Evolutionary conservation across 2,329 filamentous ascomycete species (phyloP), one percentile per base, ranked within the genome.

Genomic region (Apiospora marii): DNA sequence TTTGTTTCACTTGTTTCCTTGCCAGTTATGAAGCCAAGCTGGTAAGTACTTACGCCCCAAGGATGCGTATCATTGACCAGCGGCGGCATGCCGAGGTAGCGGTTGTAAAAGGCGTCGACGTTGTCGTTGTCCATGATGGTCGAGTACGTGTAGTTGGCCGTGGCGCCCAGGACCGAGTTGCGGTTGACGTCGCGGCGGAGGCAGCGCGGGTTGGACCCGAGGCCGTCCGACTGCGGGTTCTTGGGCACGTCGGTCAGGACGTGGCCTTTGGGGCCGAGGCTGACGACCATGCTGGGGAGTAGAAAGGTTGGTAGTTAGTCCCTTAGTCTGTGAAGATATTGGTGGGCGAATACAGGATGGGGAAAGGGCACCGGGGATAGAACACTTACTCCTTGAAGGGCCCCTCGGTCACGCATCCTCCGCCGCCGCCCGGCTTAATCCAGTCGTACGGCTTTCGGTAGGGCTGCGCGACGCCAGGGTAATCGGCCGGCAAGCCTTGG

Each of bases 381-480:
- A 13, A 4, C 5, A 79, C 79, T 12, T 74, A 83, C 79, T 84
- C 84, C 37, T 79, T 79, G 30, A 89, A 84, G 0, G 88, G 88
- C 0, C 88, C 87, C 2, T 79, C 80, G 3, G 79, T 83, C 5
- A 90, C 82, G 76, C 89, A 91, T 3, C 88, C 89, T 37, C 89
- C 89, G 16, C 89, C 89, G 4, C 83, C 83, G 14, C 84, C 88
- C 0, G 87, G 78, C 51, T 84, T 83, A 24, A 83, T 68, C 43
- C 64, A 34, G 37, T 71, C 16, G 22, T 67, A 22, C 4, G 70
- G 70, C 14, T 30, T 34, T 37, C 16, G 24, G 46, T 37, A 71
- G 13, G 70, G 70, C 44, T 16, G 12, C 44, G 22, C 41, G 24
- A 68, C 8, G 4, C 70, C 70, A 13, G 70, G 53, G 44, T 71